phyloP scores from a whole-genome alignment of 2,329 filamentous ascomycete genomes.

The Colletotrichum orbiculare region DNA sequence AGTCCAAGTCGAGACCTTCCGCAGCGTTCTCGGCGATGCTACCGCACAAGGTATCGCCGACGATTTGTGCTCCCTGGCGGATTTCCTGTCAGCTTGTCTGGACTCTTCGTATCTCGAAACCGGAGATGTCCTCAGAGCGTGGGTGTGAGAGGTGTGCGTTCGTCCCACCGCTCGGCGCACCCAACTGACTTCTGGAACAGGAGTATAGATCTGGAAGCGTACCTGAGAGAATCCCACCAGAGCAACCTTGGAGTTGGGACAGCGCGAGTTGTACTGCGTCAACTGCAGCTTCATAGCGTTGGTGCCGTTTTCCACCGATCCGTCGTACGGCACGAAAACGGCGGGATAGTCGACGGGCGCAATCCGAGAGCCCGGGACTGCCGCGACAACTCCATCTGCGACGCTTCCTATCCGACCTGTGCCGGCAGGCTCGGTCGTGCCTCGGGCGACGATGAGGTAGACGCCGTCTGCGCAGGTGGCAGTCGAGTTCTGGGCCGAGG shows the following conservation, averaged over 20 bases:
- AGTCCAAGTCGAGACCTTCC: constrained; percentile 16
- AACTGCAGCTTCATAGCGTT: constrained; percentile 46
- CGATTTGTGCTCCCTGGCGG: constrained; percentile 51
- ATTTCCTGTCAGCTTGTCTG: constrained; percentile 10
- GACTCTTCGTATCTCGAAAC: neutral
- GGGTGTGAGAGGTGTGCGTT: no score
- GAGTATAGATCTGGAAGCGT: constrained; percentile 5
- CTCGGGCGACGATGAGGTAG: constrained; percentile 54
- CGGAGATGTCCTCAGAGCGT: no score
- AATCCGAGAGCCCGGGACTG: constrained; percentile 48
- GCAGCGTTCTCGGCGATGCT: constrained; percentile 39
- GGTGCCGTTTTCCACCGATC: constrained; percentile 49
- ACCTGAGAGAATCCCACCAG: constrained; percentile 56
- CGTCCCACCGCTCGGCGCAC: no score
- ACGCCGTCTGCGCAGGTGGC: constrained; percentile 48
- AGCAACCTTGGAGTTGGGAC: constrained; percentile 53
- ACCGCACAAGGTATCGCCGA: constrained; percentile 52
- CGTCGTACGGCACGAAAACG: constrained; percentile 46
- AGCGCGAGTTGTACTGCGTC: constrained; percentile 46
- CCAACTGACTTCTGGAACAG: neutral
- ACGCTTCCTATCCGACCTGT: constrained; percentile 47
- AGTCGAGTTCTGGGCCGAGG: constrained; percentile 38
- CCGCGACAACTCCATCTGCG: constrained; percentile 45
- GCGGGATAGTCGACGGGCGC: constrained; percentile 52
- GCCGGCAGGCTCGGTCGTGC: constrained; percentile 49